Percentiles rank a stretch among this genome's conserved stretches.
phyloP scores from a whole-genome alignment of 768 basidiomycete genomes.

The Suillus brevipes region DNA sequence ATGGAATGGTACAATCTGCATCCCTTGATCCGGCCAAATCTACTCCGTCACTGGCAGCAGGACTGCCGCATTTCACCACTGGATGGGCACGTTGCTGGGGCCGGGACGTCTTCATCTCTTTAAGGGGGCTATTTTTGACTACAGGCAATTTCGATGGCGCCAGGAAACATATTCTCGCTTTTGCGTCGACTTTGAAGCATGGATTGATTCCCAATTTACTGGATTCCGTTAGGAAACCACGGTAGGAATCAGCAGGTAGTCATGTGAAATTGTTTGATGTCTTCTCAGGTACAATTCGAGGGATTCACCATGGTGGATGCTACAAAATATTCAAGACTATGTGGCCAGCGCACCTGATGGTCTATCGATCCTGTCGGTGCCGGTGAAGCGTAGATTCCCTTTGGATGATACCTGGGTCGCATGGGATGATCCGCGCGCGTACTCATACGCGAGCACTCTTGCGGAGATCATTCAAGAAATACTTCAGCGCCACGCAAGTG shows the following conservation, averaged over 20 bases:
- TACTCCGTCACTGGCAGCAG: slow-evolving; percentile 88
- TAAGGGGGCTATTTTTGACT: slow-evolving; percentile 90
- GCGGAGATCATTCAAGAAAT: slow-evolving; percentile 98
- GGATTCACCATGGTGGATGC: slow-evolving; percentile 99
- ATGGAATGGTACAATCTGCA: slow-evolving; percentile 87
- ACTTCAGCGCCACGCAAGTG: slow-evolving; percentile 87
- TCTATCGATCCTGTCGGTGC: slow-evolving; percentile 71
- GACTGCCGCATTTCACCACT: slow-evolving; percentile 89
- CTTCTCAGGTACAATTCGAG: slow-evolving; percentile 83
- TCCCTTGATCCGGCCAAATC: slow-evolving; percentile 74
- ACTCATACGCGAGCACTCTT: slow-evolving; percentile 75
- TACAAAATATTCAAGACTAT: slow-evolving; percentile 98
- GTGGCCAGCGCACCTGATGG: slow-evolving; percentile 83
- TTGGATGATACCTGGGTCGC: slow-evolving; percentile 90
- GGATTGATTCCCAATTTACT: slow-evolving; percentile 95
- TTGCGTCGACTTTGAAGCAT: slow-evolving; percentile 91
- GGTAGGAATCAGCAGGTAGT: slow-evolving; percentile 44
- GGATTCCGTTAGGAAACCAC: slow-evolving; percentile 82
- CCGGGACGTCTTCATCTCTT: slow-evolving; percentile 89
- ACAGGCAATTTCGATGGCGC: slow-evolving; percentile 89
- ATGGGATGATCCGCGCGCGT: slow-evolving; percentile 87
- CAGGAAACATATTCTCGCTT: slow-evolving; percentile 86
- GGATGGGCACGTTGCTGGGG: slow-evolving; percentile 99
- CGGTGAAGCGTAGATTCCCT: slow-evolving; percentile 92
- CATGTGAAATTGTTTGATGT: neutral